phyloP scores from a whole-genome alignment of 805 yeast species.

The Metschnikowia borealis region DNA sequence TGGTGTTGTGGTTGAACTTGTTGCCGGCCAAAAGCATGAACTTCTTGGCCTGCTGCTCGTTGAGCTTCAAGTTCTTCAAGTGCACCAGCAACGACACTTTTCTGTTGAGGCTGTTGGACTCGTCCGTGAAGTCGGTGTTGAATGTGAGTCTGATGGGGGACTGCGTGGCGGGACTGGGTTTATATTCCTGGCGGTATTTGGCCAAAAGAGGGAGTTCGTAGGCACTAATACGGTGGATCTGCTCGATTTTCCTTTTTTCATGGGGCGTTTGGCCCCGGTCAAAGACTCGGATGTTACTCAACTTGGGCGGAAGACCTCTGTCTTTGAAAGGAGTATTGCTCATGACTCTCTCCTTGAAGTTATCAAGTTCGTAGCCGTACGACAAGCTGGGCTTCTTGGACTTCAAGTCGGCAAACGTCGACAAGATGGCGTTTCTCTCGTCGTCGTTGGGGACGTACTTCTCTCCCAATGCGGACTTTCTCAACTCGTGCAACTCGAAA shows the following conservation, averaged over 20 bases:
- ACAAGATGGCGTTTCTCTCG: constrained; percentile 55
- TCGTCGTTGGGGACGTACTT: constrained; percentile 59
- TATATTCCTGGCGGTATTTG: constrained; percentile 68
- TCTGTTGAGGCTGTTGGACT: constrained; percentile 60
- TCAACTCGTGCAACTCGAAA: constrained; percentile 54
- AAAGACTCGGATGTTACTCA: constrained; percentile 33
- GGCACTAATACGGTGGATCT: constrained; percentile 79
- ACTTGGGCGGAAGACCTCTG: constrained; percentile 37
- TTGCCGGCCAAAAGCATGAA: constrained; percentile 74
- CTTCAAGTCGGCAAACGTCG: constrained; percentile 35
- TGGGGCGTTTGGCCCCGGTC: constrained; percentile 36
- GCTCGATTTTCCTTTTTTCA: constrained; percentile 66
- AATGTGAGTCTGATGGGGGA: constrained; percentile 65
- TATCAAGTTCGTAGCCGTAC: constrained; percentile 40
- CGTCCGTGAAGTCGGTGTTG: constrained; percentile 66
- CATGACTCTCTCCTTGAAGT: constrained; percentile 40
- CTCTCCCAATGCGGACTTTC: constrained; percentile 53
- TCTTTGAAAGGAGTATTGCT: constrained; percentile 36
- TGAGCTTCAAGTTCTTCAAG: constrained; percentile 51
- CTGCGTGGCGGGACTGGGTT: constrained; percentile 39
- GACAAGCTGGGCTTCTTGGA: constrained; percentile 30
- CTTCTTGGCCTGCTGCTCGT: constrained; percentile 58
- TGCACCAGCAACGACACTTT: constrained; percentile 61
- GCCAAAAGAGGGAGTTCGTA: constrained; percentile 86
- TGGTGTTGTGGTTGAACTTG: constrained; percentile 62